Base-by-base conservation (phyloP, 306 rosid genomes). In the Senna tora region DNA sequence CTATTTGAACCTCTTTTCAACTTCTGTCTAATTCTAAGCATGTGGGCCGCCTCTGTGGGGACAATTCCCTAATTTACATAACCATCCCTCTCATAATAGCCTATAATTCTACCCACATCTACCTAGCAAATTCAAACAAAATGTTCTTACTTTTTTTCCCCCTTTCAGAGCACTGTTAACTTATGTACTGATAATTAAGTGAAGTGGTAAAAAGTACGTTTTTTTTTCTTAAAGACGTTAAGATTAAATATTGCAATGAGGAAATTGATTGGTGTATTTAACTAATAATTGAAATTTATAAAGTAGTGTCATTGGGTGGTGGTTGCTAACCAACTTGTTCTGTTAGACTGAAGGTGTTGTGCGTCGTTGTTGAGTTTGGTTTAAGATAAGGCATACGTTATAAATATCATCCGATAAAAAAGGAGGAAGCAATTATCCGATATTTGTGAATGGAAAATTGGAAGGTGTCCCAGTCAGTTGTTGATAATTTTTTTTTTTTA, bases 11-110 rank as follows among this genome's bases (percentile, higher is more conserved):
- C 4, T 16, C 30, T 77, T 63, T 58, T 17, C 4, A 9, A 50
- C 33, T 76, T 52, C 66, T 72, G 67, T 5, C 20, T n/a, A n/a
- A n/a, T n/a, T n/a, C 1, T 16, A 43, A 59, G 47, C 79, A 45
- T 72, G 53, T 58, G 78, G 87, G 64, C 77, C 78, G 82, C 67
- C 82, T 30, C 1, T 49, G 86, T 81, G 83, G 82, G 87, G 88
- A 64, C 88, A 33, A 22, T 3, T 25, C 30, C 30, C 2, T 25
- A 25, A 25, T 25, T 25, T 25, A 33, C 65, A 17, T 4, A 38
- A 13, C 14, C 32, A 45, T 52, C 21, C 39, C 39, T 36, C 39
- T 36, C 1, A 36, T 36, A 25, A 36, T 36, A 6, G 56, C 12
- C 20, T 5, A 47, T n/a, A 15, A 15, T 5, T 7, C 20, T 9